Evolutionary conservation across 805 yeast species (phyloP).

Genomic region (Yamadazyma philogaea): DNA sequence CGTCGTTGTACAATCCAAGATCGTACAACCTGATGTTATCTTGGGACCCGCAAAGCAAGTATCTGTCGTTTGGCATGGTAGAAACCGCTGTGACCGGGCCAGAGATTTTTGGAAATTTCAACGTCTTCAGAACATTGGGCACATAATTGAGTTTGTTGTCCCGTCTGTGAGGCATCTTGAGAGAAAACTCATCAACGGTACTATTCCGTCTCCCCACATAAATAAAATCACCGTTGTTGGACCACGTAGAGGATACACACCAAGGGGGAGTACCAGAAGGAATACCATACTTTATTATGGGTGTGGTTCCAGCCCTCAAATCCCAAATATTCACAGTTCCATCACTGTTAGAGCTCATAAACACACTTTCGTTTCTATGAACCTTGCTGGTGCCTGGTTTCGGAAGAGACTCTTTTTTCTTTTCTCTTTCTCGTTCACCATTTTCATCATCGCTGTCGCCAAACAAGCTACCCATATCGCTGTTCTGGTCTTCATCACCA

Average conservation of each 20-base stretch:
- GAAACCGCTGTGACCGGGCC: conserved; percentile 86
- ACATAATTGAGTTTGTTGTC: conserved; percentile 14
- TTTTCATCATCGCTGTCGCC: conserved; percentile 38
- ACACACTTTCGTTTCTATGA: conserved; percentile 44
- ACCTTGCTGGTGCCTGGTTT: conserved; percentile 21
- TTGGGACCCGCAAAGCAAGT: conserved; percentile 80
- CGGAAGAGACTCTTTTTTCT: conserved; percentile 10
- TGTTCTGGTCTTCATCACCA: conserved; percentile 17
- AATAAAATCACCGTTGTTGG: conserved; percentile 71
- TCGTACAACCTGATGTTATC: conserved; percentile 91
- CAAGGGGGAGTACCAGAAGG: conserved; percentile 83
- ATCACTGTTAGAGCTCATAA: conserved; percentile 78
- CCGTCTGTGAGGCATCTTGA: conserved; percentile 52
- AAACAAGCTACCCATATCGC: conserved; percentile 47
- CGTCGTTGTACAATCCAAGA: conserved; percentile 44
- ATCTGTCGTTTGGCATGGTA: conserved; percentile 77
- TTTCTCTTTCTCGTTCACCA: conserved; percentile 13
- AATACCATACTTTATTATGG: conserved; percentile 49
- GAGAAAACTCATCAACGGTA: conserved; percentile 70
- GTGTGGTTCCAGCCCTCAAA: conserved; percentile 40
- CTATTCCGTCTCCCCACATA: conserved; percentile 90
- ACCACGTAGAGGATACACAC: conserved; percentile 91
- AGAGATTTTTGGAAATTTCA: conserved; percentile 79
- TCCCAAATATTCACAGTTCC: conserved; percentile 87
- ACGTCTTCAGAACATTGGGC: conserved; percentile 52